These are phyloP conservation scores for Citrus australasica DNA, from an alignment of 345 rosid species.

Conservation along the genomic window DNA sequence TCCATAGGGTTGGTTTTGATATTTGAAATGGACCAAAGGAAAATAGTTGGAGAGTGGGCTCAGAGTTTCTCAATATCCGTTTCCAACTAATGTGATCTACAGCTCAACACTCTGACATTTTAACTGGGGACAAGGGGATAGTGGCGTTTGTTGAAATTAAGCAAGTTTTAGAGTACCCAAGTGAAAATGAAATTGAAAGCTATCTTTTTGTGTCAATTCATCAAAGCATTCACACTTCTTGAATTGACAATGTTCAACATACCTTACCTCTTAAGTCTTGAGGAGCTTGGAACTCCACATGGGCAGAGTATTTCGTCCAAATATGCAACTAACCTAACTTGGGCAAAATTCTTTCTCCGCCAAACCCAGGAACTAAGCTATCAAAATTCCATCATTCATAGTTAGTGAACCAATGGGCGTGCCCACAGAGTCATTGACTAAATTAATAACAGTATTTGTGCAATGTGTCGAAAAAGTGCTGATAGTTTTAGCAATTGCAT, in stretches of 20 bases:
- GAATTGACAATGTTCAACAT: not conserved
- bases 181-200: slow-evolving; percentile 11
- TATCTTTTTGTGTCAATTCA: not conserved
- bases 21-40: not conserved
- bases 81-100: too few species aligned
- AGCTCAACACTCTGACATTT: not conserved
- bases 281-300: not conserved
- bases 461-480: not conserved
- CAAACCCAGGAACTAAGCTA: slow-evolving; percentile 8
- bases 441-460: not conserved
- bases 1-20: not conserved
- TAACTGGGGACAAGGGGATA: not conserved
- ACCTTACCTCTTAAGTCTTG: not conserved
- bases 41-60: not conserved
- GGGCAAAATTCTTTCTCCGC: not conserved
- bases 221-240: not conserved
- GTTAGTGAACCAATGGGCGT: not conserved
- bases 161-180: slow-evolving; percentile 1
- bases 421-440: not conserved
- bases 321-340: not conserved
- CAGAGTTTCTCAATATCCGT: too few species aligned
- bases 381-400: not conserved
- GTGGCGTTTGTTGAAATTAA: not conserved
- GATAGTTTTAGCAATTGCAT: slow-evolving; percentile 10
- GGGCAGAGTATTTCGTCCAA: not conserved